Conservation (phyloP, 192 early-diverging fungal genomes). For the Allomyces macrogynus region DNA sequence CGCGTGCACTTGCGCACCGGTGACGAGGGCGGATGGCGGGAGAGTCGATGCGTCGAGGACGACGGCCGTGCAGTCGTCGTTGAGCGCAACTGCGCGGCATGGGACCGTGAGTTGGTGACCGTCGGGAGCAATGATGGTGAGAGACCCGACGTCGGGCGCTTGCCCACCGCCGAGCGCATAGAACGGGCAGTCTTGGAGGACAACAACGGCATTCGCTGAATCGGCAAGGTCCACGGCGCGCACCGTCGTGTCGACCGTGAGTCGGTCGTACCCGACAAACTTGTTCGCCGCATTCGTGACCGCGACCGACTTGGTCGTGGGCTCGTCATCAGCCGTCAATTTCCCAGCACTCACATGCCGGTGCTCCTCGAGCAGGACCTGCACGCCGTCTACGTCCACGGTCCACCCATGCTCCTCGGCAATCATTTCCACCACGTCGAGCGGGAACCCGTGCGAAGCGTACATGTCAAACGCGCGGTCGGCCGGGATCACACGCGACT, state of each 20-base stretch:
- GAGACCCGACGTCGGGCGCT: slow-evolving; percentile 19
- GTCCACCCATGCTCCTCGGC: slow-evolving; percentile 32
- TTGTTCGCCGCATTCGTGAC: slow-evolving; percentile 12
- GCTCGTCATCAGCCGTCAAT: slow-evolving; percentile 7
- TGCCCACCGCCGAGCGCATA: slow-evolving; percentile 40
- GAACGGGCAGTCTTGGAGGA: slow-evolving; percentile 35
- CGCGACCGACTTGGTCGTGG: neutral
- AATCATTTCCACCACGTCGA: slow-evolving; percentile 30
- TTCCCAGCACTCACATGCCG: slow-evolving; percentile 22
- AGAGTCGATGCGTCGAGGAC: slow-evolving; percentile 8
- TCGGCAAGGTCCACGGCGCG: slow-evolving; percentile 1
- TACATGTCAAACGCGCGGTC: slow-evolving; percentile 30
- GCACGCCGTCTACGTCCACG: slow-evolving; percentile 23
- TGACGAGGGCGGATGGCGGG: slow-evolving; percentile 13
- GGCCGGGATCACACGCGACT: slow-evolving; percentile 19
- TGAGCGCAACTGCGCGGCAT: neutral
- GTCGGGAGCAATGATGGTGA: slow-evolving; percentile 17
- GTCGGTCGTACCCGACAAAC: slow-evolving; percentile 30
- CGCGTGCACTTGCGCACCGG: slow-evolving; percentile 15
- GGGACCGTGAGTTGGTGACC: slow-evolving; percentile 5
- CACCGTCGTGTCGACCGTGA: slow-evolving; percentile 4
- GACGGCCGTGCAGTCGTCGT: slow-evolving; percentile 1
- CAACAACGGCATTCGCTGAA: slow-evolving; percentile 19
- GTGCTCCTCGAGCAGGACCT: slow-evolving; percentile 19
- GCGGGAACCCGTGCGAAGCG: slow-evolving; percentile 35